phyloP scores from a whole-genome alignment of 1,284 basidiomycete genomes.

The Puccinia hordei region DNA sequence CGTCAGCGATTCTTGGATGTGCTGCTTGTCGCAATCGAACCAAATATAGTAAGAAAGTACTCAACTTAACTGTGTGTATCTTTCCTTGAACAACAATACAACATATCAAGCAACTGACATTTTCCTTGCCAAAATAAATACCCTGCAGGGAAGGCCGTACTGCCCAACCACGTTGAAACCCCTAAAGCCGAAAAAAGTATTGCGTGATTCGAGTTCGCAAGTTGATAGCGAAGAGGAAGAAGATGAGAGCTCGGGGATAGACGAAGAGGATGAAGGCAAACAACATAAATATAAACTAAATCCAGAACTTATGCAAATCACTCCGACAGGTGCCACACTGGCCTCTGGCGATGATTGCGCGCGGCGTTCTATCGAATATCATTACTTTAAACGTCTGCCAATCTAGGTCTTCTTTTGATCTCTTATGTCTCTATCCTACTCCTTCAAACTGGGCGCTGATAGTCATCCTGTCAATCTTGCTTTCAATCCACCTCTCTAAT shows the following conservation, averaged over 20 bases:
- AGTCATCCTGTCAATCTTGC: neutral
- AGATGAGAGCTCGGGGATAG: neutral
- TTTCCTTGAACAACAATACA: neutral
- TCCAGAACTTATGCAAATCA: neutral
- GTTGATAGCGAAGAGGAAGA: neutral
- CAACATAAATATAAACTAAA: conserved; percentile 18
- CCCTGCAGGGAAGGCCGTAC: conserved; percentile 12
- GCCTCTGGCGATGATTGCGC: conserved; percentile 42
- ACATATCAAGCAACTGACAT: neutral
- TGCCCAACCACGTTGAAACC: conserved; percentile 3
- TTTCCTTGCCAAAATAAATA: neutral
- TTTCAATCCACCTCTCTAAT: no score
- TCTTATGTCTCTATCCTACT: no score
- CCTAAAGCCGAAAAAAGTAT: neutral
- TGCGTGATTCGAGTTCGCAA: neutral
- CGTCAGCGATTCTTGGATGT: conserved; percentile 17
- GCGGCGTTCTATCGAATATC: conserved; percentile 27
- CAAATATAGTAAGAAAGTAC: conserved; percentile 26
- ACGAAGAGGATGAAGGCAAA: conserved; percentile 4
- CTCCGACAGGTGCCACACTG: neutral
- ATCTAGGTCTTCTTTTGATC: neutral
- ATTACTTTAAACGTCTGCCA: conserved; percentile 45
- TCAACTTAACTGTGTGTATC: conserved; percentile 23
- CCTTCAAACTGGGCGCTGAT: neutral
- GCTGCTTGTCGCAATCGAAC: conserved; percentile 35